Evolutionary conservation across 208 protist genomes (phyloP).

Genomic region (Acanthamoeba healyi): DNA sequence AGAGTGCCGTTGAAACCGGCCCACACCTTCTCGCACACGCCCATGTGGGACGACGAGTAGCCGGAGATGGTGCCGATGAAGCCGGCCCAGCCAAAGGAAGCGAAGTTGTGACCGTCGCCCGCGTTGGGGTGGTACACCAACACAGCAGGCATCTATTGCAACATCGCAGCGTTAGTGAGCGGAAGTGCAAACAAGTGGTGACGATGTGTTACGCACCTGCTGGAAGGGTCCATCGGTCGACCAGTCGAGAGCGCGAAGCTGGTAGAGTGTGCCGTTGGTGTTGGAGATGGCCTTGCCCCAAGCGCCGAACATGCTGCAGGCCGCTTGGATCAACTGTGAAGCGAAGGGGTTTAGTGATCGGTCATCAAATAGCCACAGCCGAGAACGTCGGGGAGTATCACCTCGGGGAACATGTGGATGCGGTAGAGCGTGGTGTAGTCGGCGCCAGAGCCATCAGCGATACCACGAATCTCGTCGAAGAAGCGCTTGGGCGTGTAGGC

Average conservation of each 20-base stretch:
- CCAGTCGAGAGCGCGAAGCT: conserved; percentile 80
- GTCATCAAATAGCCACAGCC: not conserved
- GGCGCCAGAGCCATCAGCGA: conserved; percentile 74
- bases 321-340: conserved; percentile 61
- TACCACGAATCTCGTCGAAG: conserved; percentile 75
- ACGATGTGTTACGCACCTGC: not conserved
- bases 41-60: conserved; percentile 65
- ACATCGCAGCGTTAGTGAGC: not conserved
- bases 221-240: conserved; percentile 47
- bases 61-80: conserved; percentile 79
- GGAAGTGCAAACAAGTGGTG: too few species aligned
- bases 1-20: conserved; percentile 72
- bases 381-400: not conserved
- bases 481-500: conserved; percentile 67
- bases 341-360: not conserved
- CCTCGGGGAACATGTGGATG: conserved; percentile 79
- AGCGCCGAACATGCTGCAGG: conserved; percentile 77
- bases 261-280: conserved; percentile 67
- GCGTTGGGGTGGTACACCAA: conserved; percentile 76
- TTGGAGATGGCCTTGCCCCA: conserved; percentile 68
- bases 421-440: conserved; percentile 64
- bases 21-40: conserved; percentile 79
- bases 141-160: conserved; percentile 55
- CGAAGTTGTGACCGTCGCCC: conserved; percentile 75
- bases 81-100: conserved; percentile 75